phyloP scores from a whole-genome alignment of 2,329 filamentous ascomycete species.

The Scleromitrula shiraiana region DNA sequence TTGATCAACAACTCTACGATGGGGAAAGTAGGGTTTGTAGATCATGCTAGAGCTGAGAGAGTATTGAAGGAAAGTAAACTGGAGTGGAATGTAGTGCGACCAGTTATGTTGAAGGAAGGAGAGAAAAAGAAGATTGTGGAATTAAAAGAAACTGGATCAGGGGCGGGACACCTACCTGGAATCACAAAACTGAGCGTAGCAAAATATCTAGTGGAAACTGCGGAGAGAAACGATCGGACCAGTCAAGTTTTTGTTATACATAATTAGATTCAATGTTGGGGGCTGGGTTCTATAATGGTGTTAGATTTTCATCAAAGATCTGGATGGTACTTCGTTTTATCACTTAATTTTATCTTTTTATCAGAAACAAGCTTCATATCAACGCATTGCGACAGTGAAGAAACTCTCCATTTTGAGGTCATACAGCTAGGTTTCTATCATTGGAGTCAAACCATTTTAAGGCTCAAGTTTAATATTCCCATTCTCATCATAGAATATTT shows the following conservation, averaged over 20 bases:
- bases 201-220: constrained; percentile 35
- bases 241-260: constrained; percentile 4
- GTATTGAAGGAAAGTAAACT: constrained; percentile 6
- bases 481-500: constrained; percentile 62
- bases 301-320: too few species aligned
- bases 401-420: too few species aligned
- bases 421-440: too few species aligned
- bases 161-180: constrained; percentile 10
- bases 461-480: constrained; percentile 45
- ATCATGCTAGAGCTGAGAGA: constrained; percentile 34
- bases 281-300: background rate
- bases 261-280: constrained; percentile 6
- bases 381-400: too few species aligned
- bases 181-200: constrained; percentile 31
- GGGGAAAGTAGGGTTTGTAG: constrained; percentile 34
- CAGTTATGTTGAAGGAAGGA: constrained; percentile 16
- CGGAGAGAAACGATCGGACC: background rate
- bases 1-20: constrained; percentile 40
- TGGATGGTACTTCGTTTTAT: too few species aligned
- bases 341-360: background rate
- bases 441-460: background rate
- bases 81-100: constrained; percentile 16
- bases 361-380: background rate
- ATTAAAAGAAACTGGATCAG: constrained; percentile 24
- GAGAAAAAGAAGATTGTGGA: constrained; percentile 11